phyloP scores from a whole-genome alignment of 1,284 basidiomycete species.

The Flammula alnicola region DNA sequence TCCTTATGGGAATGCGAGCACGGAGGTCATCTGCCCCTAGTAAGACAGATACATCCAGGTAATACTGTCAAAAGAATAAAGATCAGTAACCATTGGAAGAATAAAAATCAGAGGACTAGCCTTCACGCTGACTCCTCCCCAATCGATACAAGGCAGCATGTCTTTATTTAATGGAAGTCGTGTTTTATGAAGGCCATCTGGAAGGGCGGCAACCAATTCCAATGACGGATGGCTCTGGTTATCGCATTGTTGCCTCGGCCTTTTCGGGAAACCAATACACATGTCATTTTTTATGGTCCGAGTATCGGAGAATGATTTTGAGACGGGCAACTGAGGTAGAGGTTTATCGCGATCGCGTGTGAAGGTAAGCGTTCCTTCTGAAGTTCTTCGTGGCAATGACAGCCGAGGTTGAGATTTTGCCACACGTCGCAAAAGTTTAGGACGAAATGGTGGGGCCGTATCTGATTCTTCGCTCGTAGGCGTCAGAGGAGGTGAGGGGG shows the following conservation, averaged over 20 bases:
- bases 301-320: slow-evolving; percentile 49
- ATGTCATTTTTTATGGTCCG: slow-evolving; percentile 56
- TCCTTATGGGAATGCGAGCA: slow-evolving; percentile 60
- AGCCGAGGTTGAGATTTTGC: slow-evolving; percentile 43
- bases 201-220: slow-evolving; percentile 50
- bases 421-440: slow-evolving; percentile 52
- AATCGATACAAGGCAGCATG: slow-evolving; percentile 68
- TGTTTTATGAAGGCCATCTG: slow-evolving; percentile 69
- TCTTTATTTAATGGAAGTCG: slow-evolving; percentile 55
- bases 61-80: slow-evolving; percentile 52
- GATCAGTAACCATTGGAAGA: slow-evolving; percentile 9
- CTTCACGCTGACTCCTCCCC: slow-evolving; percentile 68
- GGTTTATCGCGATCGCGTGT: slow-evolving; percentile 44
- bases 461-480: slow-evolving; percentile 58
- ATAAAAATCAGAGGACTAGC: slow-evolving; percentile 33
- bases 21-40: slow-evolving; percentile 64
- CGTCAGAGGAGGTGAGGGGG: slow-evolving; percentile 50
- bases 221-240: slow-evolving; percentile 49
- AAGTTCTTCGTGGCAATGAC: slow-evolving; percentile 28
- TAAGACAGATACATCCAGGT: slow-evolving; percentile 67
- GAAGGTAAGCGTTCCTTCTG: slow-evolving; percentile 22
- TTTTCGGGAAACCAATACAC: slow-evolving; percentile 69
- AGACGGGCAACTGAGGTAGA: slow-evolving; percentile 48
- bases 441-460: slow-evolving; percentile 20
- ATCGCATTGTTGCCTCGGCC: slow-evolving; percentile 51